Evolutionary conservation across 495 filamentous ascomycete genomes (phyloP).

Genomic region (Lophiotrema nucula): DNA sequence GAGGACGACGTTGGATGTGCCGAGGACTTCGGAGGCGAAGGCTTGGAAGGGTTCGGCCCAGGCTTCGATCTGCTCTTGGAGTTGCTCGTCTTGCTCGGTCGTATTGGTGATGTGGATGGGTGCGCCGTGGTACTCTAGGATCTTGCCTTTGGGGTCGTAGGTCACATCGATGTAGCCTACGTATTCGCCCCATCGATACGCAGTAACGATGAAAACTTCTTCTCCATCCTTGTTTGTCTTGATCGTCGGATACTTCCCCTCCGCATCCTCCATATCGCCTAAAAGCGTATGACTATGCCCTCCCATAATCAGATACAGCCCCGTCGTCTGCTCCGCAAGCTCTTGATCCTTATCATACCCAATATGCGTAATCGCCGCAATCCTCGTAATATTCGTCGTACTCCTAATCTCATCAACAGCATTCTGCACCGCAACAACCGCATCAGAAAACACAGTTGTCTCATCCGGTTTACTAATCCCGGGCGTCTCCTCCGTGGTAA

Average conservation of each 20-base stretch:
- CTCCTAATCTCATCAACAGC: slow-evolving; percentile 53
- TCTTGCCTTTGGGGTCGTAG: slow-evolving; percentile 51
- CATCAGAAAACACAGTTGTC: slow-evolving; percentile 48
- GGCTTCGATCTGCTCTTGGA: slow-evolving; percentile 51
- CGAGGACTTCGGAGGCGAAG: slow-evolving; percentile 50
- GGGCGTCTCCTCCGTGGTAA: slow-evolving; percentile 55
- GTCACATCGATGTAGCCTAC: slow-evolving; percentile 59
- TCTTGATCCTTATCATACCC: slow-evolving; percentile 57
- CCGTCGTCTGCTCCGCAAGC: slow-evolving; percentile 51
- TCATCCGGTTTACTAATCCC: slow-evolving; percentile 52
- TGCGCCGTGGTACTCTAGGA: slow-evolving; percentile 55
- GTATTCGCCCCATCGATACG: slow-evolving; percentile 61
- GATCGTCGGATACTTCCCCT: slow-evolving; percentile 57
- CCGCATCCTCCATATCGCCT: slow-evolving; percentile 49
- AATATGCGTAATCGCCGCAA: slow-evolving; percentile 59
- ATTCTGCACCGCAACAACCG: slow-evolving; percentile 47
- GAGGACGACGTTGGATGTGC: slow-evolving; percentile 47
- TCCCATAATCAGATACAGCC: slow-evolving; percentile 57
- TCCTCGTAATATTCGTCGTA: slow-evolving; percentile 50
- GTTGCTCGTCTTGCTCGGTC: slow-evolving; percentile 49
- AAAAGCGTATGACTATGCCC: slow-evolving; percentile 61
- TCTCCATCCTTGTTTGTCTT: slow-evolving; percentile 55
- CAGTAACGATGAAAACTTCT: slow-evolving; percentile 60
- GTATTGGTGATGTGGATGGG: slow-evolving; percentile 57
- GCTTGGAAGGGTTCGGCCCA: slow-evolving; percentile 56